Base-by-base conservation (phyloP, 345 rosid genomes). In the Citrus australasica region DNA sequence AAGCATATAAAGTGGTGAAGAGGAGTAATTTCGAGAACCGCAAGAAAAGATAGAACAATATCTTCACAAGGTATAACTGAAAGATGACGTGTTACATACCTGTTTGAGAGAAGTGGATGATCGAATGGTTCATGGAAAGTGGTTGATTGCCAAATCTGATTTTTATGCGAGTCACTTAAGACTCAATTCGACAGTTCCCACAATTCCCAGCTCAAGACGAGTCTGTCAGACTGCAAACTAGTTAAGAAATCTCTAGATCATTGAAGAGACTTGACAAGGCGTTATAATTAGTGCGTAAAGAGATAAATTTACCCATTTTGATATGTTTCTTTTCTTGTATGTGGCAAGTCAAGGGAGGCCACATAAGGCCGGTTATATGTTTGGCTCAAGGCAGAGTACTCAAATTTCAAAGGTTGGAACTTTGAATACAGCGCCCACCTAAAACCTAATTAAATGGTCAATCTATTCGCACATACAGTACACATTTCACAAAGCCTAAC, bases 381-480 rank as follows among this genome's bases (percentile, higher is more conserved):
- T 56, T 67, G 59, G 77, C 55, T 74, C 59, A 74, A 25, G 27
- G 13, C 19, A 33, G 9, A n/a, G 38, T 22, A 62, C 68, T 81
- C 75, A 53, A 14, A 51, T 51, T 42, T 51, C 56, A 76, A 71
- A 72, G 55, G 59, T 67, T 13, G 70, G 70, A 61, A 67, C 69
- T 30, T 56, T 69, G 28, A 69, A 67, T 53, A 53, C 22, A 58
- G n/a, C 9, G 37, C 56, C 40, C 67, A 77, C 67, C 58, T 37
- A 58, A 35, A 37, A 28, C 53, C 27, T 71, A 4, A 62, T 85
- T 76, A 76, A 37, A 27, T 86, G 86, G 2, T 60, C 11, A 32
- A 56, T 61, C 25, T 5, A 74, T 38, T 25, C 35, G 30, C 67
- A 16, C 33, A 73, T 33, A 19, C 75, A 17, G 65, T 11, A 10